Base-by-base conservation (phyloP, 139 green algal species). In the Micractinium sp. region DNA sequence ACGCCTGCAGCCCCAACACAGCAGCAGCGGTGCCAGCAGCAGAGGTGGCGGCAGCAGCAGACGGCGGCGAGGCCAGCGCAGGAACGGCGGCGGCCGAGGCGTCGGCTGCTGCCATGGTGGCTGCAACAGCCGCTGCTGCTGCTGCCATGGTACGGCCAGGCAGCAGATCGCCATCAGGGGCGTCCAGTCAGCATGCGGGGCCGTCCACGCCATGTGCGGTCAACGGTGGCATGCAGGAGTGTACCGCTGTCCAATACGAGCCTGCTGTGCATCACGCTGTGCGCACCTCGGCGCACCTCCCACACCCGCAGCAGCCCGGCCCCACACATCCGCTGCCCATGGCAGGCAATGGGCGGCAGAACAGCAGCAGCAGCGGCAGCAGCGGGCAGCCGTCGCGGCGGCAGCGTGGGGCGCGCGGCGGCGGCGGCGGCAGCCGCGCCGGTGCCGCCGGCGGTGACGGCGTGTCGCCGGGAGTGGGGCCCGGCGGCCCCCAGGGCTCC, bases 351-450 rank as follows among this genome's bases (percentile, higher is more conserved):
- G 69, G 79, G 41, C 41, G 79, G 20, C 79, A 85, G 79, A 74
- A 56, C 81, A 86, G 60, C 81, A 86, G 33, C 67, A 88, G 38
- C 83, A 80, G 38, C 67, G 15, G 69, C 27, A 39, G 83, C 83
- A 88, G 67, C 83, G 41, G 41, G 61, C 61, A 61, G 61, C 35
- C 19, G 74, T 47, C 56, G 56, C 56, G 81, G 81, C n/a, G 81
- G 16, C 20, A 33, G 35, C 82, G 63, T 19, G 60, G 61, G 33
- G 33, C 80, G 5, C 35, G n/a, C 81, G 23, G 81, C 81, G 81
- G 81, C 81, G n/a, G 56, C 81, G 36, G 15, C 29, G 60, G 19
- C 36, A 22, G 33, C 36, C 36, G 76, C 76, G 76, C 31, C 33
- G 14, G 33, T 22, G 19, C 60, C 15, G 12, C 60, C 1, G 81